Percentiles rank a stretch among this genome's conserved stretches.
Conservation (phyloP, 495 filamentous ascomycete species). For the Oleoguttula mirabilis region DNA sequence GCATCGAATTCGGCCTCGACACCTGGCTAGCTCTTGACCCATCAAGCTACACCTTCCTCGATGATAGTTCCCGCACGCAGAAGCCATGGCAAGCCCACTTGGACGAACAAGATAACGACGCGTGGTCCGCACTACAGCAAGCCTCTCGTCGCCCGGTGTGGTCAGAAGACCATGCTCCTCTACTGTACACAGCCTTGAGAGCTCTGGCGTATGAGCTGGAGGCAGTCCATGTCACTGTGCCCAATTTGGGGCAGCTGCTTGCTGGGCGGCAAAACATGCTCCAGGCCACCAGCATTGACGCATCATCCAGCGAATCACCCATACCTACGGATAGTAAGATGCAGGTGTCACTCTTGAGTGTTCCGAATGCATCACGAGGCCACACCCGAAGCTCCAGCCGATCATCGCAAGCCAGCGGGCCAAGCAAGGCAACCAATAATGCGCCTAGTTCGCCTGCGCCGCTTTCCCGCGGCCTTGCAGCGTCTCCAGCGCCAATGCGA, state of each 20-base stretch:
- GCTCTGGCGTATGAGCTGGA: constrained; percentile 22
- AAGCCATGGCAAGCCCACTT: constrained; percentile 9
- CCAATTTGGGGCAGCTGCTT: constrained; percentile 27
- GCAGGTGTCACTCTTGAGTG: neutral
- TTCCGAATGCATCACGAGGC: neutral
- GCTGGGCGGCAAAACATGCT: constrained; percentile 28
- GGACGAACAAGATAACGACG: constrained; percentile 11
- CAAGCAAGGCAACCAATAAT: neutral
- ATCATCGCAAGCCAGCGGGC: constrained; percentile 4
- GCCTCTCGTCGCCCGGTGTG: constrained; percentile 18
- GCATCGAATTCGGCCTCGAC: constrained; percentile 69
- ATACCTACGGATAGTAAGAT: neutral
- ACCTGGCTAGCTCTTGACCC: constrained; percentile 81
- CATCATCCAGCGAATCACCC: neutral
- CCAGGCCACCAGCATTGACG: constrained; percentile 12
- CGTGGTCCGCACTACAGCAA: constrained; percentile 2
- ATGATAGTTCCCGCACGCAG: constrained; percentile 28
- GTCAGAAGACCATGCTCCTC: constrained; percentile 21
- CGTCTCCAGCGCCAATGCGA: neutral
- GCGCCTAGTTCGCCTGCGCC: neutral
- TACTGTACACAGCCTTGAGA: constrained; percentile 22
- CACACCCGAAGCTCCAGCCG: constrained; percentile 8
- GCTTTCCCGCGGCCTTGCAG: neutral
- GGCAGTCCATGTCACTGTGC: constrained; percentile 22
- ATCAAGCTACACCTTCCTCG: constrained; percentile 40